Evolutionary conservation across 225 moss, liverwort and hornwort genomes (phyloP), one percentile per base, ranked within the genome.

Genomic region (Bryum argenteum): DNA sequence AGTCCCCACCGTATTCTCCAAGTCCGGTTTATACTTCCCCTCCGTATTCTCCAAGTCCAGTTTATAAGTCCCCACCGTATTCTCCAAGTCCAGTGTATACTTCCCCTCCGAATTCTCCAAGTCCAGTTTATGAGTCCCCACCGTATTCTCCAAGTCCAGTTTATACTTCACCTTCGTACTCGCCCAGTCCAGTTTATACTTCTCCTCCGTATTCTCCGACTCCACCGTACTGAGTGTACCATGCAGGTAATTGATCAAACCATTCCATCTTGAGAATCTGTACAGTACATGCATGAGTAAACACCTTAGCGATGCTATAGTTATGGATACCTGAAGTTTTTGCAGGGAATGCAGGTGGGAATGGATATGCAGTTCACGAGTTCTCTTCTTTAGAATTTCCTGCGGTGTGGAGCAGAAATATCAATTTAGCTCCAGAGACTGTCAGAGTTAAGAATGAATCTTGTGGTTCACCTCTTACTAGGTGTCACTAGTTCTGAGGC

Each of bases 151-250:
- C 11, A 1, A 73, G 20, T 56, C 65, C 62, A 22, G 28, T 22
- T 40, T 75, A 69, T 19, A 75, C 61, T 43, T 62, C 75, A 2
- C 75, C 75, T 54, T 5, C 22, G 41, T 63, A 50, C 17, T 69
- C 69, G 6, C 56, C 14, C 1, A 74, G 23, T 58, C 67, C 64
- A 19, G 28, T 22, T 40, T 75, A 69, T 19, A 75, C 61, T 43
- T 62, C 75, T 2, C 75, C 75, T 54, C 12, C 22, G 41, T 63
- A 50, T 28, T 69, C 69, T 58, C 67, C 64, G 15, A 60, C 75
- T 69, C 81, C 81, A 26, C 81, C 73, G 0, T 77, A 53, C 53
- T 77, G 73, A 77, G 16, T 48, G 38, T 18, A 58, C 3, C 47
- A 48, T 11, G 48, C 17, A 48, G 48, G 48, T 48, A 48, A 15